A percentile compares a stretch with the other conserved stretches of the same genome.
Evolutionary conservation across 1,139 yeast genomes (phyloP).

Genomic region (Yamadazyma atmosphaerica): DNA sequence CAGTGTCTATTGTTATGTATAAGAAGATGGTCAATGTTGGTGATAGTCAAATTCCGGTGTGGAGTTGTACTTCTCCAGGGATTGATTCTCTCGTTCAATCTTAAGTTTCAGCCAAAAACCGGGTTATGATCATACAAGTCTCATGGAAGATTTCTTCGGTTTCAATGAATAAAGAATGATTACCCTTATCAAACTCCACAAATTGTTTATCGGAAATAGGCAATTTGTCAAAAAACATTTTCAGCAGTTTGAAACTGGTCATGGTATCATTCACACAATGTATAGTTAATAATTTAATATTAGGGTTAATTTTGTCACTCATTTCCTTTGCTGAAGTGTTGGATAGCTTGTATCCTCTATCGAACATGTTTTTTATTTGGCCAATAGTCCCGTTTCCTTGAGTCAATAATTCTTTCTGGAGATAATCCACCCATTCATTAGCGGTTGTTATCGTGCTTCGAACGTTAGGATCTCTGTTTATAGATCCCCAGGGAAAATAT

Average conservation of each 20-base stretch:
- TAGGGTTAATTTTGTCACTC: slow-evolving; percentile 6
- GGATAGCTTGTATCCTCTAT: slow-evolving; percentile 17
- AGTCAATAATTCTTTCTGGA: slow-evolving; percentile 19
- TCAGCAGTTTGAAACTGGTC: slow-evolving; percentile 17
- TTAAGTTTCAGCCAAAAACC: no score
- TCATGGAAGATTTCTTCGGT: slow-evolving; percentile 19
- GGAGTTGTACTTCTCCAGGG: no score
- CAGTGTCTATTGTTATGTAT: slow-evolving; percentile 5
- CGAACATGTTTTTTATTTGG: slow-evolving; percentile 19
- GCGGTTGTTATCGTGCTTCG: slow-evolving; percentile 19
- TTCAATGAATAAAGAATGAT: slow-evolving; percentile 24
- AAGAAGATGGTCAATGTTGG: slow-evolving; percentile 12
- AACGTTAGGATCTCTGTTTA: slow-evolving; percentile 11
- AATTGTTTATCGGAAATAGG: slow-evolving; percentile 17
- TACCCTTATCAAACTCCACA: slow-evolving; percentile 15
- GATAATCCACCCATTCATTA: slow-evolving; percentile 19
- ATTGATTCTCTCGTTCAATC: no score
- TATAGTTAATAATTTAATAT: slow-evolving; percentile 16
- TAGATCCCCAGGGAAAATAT: slow-evolving; percentile 15
- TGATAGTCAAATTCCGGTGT: no score
- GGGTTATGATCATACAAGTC: slow-evolving; percentile 12
- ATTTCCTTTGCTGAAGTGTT: slow-evolving; percentile 9
- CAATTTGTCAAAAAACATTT: slow-evolving; percentile 16
- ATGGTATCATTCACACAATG: slow-evolving; percentile 20
- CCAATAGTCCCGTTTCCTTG: slow-evolving; percentile 20